Percentiles rank a stretch among this genome's conserved stretches.
Evolutionary conservation across 371 early-diverging fungal genomes (phyloP).

Genomic region (Nematocida homosporus): DNA sequence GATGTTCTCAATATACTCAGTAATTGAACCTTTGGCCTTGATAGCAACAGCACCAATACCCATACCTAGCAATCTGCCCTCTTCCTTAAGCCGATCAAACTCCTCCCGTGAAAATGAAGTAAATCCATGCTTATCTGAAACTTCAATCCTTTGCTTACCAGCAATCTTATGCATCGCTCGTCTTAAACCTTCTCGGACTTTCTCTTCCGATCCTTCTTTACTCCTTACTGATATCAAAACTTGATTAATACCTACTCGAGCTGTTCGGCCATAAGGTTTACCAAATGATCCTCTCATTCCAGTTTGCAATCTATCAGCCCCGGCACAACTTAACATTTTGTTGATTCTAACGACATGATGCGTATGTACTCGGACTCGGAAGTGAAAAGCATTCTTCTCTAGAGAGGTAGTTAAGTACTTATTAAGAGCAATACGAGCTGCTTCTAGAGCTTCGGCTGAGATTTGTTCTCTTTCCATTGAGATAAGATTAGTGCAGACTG

Average conservation of each 20-base stretch:
- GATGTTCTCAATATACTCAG: constrained; percentile 56
- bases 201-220: constrained; percentile 80
- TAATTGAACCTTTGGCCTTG: constrained; percentile 66
- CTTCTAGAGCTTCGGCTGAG: constrained; percentile 96
- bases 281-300: constrained; percentile 99
- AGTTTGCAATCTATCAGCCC: constrained; percentile 99
- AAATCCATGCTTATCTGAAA: constrained; percentile 99
- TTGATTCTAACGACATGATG: constrained; percentile 99
- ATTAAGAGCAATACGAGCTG: constrained; percentile 97
- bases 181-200: constrained; percentile 91
- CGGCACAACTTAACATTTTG: constrained; percentile 99
- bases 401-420: constrained; percentile 95
- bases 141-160: constrained; percentile 93
- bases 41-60: constrained; percentile 63
- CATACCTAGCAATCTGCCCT: constrained; percentile 51
- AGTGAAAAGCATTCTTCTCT: constrained; percentile 99
- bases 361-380: constrained; percentile 97
- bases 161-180: constrained; percentile 99
- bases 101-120: constrained; percentile 90
- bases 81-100: constrained; percentile 71
- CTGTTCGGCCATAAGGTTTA: constrained; percentile 95
- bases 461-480: constrained; percentile 97
- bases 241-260: constrained; percentile 98
- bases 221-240: constrained; percentile 92
- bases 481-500: constrained; percentile 85